These are phyloP conservation scores for Candida sithepensis DNA, from an alignment of 805 yeast genomes.

Conservation along the genomic window DNA sequence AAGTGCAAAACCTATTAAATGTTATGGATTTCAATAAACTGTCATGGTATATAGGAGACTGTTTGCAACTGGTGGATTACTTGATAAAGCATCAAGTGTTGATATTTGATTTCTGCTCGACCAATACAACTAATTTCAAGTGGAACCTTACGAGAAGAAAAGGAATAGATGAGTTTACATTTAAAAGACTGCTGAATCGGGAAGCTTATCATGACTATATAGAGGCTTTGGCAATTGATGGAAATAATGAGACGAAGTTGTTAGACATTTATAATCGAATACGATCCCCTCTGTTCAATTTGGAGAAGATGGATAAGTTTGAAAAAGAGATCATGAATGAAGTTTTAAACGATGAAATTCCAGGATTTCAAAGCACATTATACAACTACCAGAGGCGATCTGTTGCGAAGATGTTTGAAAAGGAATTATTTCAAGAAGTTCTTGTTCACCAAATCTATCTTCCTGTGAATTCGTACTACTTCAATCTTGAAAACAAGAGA, in stretches of 20 bases:
- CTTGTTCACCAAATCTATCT: not conserved
- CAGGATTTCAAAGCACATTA: conserved; percentile 48
- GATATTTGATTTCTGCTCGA: conserved; percentile 6
- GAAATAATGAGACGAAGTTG: conserved; percentile 17
- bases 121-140: not conserved
- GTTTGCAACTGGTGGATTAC: conserved; percentile 6
- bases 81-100: conserved; percentile 4
- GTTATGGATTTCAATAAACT: conserved; percentile 39
- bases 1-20: conserved; percentile 36
- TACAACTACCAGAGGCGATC: conserved; percentile 62
- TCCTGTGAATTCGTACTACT: conserved; percentile 22
- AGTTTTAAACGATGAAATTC: conserved; percentile 30
- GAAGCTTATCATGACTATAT: conserved; percentile 9
- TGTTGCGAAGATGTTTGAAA: conserved; percentile 53
- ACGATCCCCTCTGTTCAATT: conserved; percentile 27
- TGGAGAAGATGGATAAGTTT: conserved; percentile 18
- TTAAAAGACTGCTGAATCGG: conserved; percentile 30
- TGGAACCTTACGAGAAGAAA: not conserved
- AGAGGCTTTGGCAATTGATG: conserved; percentile 6
- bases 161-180: not conserved
- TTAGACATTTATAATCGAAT: conserved; percentile 35
- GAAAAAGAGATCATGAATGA: conserved; percentile 16
- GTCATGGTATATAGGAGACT: conserved; percentile 34
- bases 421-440: conserved; percentile 37
- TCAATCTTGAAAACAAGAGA: conserved; percentile 33